Base-by-base conservation (phyloP, 768 basidiomycete genomes). In the Lactarius hengduanensis region DNA sequence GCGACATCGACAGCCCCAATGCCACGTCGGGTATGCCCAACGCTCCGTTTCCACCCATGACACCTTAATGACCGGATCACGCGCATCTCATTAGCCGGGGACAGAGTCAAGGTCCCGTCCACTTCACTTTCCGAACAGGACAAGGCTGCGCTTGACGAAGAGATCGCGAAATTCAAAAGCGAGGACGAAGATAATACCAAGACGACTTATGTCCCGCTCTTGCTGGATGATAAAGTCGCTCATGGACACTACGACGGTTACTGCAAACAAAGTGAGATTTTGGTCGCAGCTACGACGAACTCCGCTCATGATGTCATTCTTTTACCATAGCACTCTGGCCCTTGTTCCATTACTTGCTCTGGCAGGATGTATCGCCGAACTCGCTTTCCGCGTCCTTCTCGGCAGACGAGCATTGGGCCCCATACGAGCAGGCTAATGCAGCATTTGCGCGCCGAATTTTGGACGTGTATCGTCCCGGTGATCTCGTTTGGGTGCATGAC, bases 171-270 rank as follows among this genome's bases (percentile, higher is more conserved):
- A 1, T 92, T 91, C 72, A 78, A 79, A 60, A 80, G 84, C 9
- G 85, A 86, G 67, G 87, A 86, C 50, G 81, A 82, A 28, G 85
- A 85, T 68, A 76, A 85, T 68, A 76, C 77, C 2, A 80, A 85
- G 64, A 81, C 90, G 57, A 82, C 79, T 16, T 97, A 93, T 71
- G 85, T 92, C 8, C 95, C 96, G 5, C 92, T 99, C 15, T 97
- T 92, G 92, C 80, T 96, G 41, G 89, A 92, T 71, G 91, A 94
- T 72, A 85, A 90, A 75, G 85, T 94, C 45, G 94, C 93, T 26
- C 92, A 94, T 72, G 93, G 90, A 0, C 95, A 97, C 75, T 97
- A 98, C 75, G 95, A 98, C 71, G 96, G 95, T 0, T 98, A 97
- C 76, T 98, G 96, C 84, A 99, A 99, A 77, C 89, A 90, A 73